These are phyloP conservation scores for Trichomonascus vanleenenianus DNA, from an alignment of 805 yeast species.

Conservation along the genomic window DNA sequence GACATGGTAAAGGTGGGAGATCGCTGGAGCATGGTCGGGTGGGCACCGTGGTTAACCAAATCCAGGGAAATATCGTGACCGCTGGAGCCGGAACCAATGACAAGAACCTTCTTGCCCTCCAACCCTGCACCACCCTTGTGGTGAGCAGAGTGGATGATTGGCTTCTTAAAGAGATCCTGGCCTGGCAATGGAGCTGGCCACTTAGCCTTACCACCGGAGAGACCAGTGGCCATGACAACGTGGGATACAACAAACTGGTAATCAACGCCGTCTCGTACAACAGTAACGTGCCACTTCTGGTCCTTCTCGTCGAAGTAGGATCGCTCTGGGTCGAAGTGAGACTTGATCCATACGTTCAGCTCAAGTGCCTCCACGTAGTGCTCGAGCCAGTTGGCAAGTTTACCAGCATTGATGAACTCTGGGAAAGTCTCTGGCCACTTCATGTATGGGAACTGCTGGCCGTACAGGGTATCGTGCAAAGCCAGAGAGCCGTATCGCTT, in stretches of 20 bases:
- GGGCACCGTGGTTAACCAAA: conserved; percentile 38
- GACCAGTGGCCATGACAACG: conserved; percentile 39
- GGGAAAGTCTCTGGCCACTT: conserved; percentile 37
- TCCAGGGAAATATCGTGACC: conserved; percentile 42
- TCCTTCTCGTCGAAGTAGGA: conserved; percentile 29
- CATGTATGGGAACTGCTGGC: conserved; percentile 36
- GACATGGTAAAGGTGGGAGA: conserved; percentile 39
- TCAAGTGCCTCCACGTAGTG: conserved; percentile 35
- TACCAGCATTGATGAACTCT: conserved; percentile 38
- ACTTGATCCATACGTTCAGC: conserved; percentile 31
- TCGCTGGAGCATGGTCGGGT: conserved; percentile 38
- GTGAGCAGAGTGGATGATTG: conserved; percentile 36
- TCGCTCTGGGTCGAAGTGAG: conserved; percentile 23
- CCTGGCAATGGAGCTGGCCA: conserved; percentile 33
- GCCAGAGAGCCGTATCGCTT: conserved; percentile 38
- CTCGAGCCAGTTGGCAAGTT: conserved; percentile 38
- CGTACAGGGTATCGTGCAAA: conserved; percentile 40
- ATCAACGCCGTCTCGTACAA: conserved; percentile 21
- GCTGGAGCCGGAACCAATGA: conserved; percentile 40
- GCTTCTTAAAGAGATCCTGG: conserved; percentile 33
- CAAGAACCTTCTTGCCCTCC: conserved; percentile 37
- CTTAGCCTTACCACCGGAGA: conserved; percentile 37
- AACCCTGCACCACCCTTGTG: conserved; percentile 36
- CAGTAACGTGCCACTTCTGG: conserved; percentile 30
- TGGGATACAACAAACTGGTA: conserved; percentile 23